phyloP scores from a whole-genome alignment of 257 asterid genomes.

The Gentiana macrophylla region DNA sequence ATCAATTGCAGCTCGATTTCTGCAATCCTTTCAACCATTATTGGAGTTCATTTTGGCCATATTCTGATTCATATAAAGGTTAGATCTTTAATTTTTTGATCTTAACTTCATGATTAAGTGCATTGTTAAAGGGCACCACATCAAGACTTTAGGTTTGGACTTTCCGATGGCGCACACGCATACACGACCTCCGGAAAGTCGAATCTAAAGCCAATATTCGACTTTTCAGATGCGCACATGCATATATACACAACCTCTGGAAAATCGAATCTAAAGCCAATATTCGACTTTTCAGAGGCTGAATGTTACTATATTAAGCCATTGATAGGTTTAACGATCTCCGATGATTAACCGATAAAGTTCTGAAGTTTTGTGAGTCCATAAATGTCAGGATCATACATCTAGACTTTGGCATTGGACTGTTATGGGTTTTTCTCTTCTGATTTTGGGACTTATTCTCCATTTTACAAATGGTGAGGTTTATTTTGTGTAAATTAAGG shows the following conservation, averaged over 20 bases:
- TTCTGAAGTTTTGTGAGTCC: conserved; percentile 1
- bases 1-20: conserved; percentile 58
- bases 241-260: too few species aligned
- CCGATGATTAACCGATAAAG: not conserved
- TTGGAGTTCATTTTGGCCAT: conserved; percentile 72
- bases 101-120: not conserved
- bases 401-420: conserved; percentile 59
- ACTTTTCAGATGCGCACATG: too few species aligned
- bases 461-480: conserved; percentile 55
- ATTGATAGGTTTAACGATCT: too few species aligned
- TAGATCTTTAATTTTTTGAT: not conserved
- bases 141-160: too few species aligned
- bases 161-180: too few species aligned
- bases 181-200: too few species aligned
- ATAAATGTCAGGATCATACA: conserved; percentile 36
- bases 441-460: conserved; percentile 42
- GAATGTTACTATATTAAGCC: too few species aligned
- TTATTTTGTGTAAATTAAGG: not conserved
- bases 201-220: too few species aligned
- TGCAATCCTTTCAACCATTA: conserved; percentile 53
- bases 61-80: conserved; percentile 60
- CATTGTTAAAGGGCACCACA: too few species aligned
- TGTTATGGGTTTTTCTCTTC: conserved; percentile 41
- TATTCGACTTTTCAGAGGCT: too few species aligned
- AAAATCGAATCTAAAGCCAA: too few species aligned